Evolutionary conservation across 257 asterid species (phyloP), one percentile per base, ranked within the genome.

Genomic region (Fraxinus anomala): DNA sequence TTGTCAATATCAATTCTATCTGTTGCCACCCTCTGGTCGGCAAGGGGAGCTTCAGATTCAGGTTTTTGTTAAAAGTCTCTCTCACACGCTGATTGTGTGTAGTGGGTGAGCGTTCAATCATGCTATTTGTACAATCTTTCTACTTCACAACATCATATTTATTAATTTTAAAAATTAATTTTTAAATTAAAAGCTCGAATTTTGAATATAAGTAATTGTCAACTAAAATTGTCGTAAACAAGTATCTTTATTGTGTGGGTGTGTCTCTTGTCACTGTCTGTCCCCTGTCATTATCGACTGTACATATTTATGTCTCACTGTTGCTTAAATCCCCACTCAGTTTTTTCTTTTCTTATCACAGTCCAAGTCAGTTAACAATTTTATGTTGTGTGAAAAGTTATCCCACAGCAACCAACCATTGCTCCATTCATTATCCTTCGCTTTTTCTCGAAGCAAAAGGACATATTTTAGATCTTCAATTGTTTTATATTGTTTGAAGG

Each of bases 21-120:
- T 83, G 82, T 87, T 84, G 92, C 90, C 85, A 84, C 85, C 85
- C 86, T 90, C 86, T 80, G 92, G 94, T 88, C 91, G 91, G 90
- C 90, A 87, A 84, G 78, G 81, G 82, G 82, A 82, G 87, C 83
- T 83, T 86, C 77, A 68, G 83, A 65, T 82, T 87, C 91, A 88
- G 88, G 88, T 85, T 86, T 81, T 82, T 78, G 84, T 77, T 80
- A 81, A 79, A 63, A 63, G 10, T 10, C 80, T 42, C 37, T 65
- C 75, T 73, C 77, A 65, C 77, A 19, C 42, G 28, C 74, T 6
- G 77, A 36, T 63, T 77, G 81, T 74, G 80, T 40, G 49, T 10
- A 40, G 49, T 40, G 16, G 49, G 49, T 40, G 33, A 2, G 33
- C 33, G 33, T 31, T 31, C 4, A 31, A 31, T 31, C 33, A 31